Evolutionary conservation across 768 basidiomycete species (phyloP), one percentile per base, ranked within the genome.

Genomic region (Mycena epipterygia): DNA sequence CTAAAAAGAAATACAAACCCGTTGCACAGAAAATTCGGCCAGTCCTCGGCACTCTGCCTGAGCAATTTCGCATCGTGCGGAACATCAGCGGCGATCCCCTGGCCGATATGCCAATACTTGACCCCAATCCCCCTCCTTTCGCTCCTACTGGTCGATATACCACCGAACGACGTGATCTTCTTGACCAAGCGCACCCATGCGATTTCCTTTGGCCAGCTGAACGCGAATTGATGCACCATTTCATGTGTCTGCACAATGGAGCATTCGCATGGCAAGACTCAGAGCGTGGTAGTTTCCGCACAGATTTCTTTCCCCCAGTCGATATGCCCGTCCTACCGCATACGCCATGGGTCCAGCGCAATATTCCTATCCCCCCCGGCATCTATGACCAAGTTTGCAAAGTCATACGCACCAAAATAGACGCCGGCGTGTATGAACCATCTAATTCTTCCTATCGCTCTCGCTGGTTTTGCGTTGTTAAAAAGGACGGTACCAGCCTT

Each of bases 321-420:
- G 58, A 60, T 30, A 60, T 60, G 1, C 58, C 58, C 5, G 62
- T 64, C 12, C 1, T 64, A 3, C 51, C 51, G 2, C 62, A 64
- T n/a, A 64, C 62, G 8, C 62, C 62, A n/a, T 64, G 51, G 62
- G 39, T 64, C 9, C 62, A 64, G n/a, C 41, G 75, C 74, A 23
- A 77, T 73, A 65, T 76, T 75, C 57, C 68, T 35, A 17, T 75
- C 52, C 33, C 53, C 0, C 77, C 77, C 0, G 80, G 78, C 74
- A 74, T 27, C 63, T 73, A 0, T 63, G 76, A 56, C 44, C 37
- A 66, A 16, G 53, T 66, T 9, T 57, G 64, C 25, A 57, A 66
- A 19, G 23, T 57, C 17, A 56, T 66, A 1, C 53, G 42, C 11
- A 49, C 55, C 2, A 66, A 58, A n/a, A 56, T 66, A 6, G 56